phyloP scores from a whole-genome alignment of 176 grass and related monocot genomes.

The Alopecurus myosuroides region DNA sequence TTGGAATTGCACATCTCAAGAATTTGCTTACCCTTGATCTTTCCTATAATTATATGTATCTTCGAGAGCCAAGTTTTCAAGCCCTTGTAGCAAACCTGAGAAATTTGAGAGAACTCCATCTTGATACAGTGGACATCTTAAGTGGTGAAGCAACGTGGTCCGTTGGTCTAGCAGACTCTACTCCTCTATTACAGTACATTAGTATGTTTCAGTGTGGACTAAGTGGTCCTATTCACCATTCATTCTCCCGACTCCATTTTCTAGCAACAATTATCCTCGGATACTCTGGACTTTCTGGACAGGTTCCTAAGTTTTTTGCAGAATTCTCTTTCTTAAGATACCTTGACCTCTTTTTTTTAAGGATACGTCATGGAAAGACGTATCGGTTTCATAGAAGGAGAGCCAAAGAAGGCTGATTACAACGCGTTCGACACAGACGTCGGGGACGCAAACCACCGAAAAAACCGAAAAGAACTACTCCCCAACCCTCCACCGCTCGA shows the following conservation, averaged over 20 bases:
- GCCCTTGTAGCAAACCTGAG: conserved; percentile 11
- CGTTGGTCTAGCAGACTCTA: not conserved
- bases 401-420: too few relatives aligned
- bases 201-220: not conserved
- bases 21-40: not conserved
- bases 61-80: not conserved
- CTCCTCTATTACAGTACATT: conserved; percentile 17
- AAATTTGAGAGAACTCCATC: conserved; percentile 22
- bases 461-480: too few relatives aligned
- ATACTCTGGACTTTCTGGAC: not conserved
- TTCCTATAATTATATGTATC: not conserved
- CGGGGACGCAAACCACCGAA: too few relatives aligned
- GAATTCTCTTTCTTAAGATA: not conserved
- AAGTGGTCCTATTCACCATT: conserved; percentile 14
- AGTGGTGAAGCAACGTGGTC: not conserved
- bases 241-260: not conserved
- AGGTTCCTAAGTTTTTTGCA: not conserved
- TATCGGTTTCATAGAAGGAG: too few relatives aligned
- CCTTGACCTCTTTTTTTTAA: not conserved
- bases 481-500: too few relatives aligned
- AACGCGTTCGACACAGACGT: too few relatives aligned
- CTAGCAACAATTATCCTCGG: not conserved
- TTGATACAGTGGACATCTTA: not conserved
- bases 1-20: not conserved
- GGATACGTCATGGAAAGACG: too few relatives aligned